These are phyloP conservation scores for Malus asiatica DNA, from an alignment of 306 rosid species.

Conservation along the genomic window DNA sequence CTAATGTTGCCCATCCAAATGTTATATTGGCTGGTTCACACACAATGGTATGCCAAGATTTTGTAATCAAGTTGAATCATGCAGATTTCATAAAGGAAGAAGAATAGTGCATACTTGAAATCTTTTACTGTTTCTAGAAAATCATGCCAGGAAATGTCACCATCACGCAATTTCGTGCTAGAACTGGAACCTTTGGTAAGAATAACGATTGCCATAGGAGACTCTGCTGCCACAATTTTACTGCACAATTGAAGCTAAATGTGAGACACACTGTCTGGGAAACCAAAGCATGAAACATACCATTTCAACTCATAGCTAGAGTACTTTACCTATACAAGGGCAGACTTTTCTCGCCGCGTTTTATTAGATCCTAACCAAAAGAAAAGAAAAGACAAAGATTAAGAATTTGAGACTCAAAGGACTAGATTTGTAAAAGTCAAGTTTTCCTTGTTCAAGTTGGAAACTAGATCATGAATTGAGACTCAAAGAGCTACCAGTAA, in stretches of 20 bases:
- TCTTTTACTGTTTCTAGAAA: constrained; percentile 54
- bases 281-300: constrained; percentile 1
- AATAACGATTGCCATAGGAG: constrained; percentile 75
- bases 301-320: constrained; percentile 7
- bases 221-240: constrained; percentile 70
- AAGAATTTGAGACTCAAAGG: constrained; percentile 7
- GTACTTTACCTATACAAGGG: constrained; percentile 77
- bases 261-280: constrained; percentile 24
- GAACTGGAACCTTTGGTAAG: constrained; percentile 47
- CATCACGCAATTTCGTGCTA: constrained; percentile 57
- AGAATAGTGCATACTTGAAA: constrained; percentile 45
- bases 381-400: not conserved
- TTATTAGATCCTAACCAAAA: constrained; percentile 62
- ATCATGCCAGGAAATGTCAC: constrained; percentile 75
- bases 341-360: constrained; percentile 76
- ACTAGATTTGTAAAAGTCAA: not conserved
- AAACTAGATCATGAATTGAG: not conserved
- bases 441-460: not conserved
- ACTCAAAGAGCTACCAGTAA: not conserved
- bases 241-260: constrained; percentile 51
- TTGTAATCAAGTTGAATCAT: not conserved
- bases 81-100: not conserved
- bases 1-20: no score
- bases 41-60: no score
- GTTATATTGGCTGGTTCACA: no score